Evolutionary conservation across 192 early-diverging fungal species (phyloP).

Genomic region (Tieghemiomyces parasiticus): DNA sequence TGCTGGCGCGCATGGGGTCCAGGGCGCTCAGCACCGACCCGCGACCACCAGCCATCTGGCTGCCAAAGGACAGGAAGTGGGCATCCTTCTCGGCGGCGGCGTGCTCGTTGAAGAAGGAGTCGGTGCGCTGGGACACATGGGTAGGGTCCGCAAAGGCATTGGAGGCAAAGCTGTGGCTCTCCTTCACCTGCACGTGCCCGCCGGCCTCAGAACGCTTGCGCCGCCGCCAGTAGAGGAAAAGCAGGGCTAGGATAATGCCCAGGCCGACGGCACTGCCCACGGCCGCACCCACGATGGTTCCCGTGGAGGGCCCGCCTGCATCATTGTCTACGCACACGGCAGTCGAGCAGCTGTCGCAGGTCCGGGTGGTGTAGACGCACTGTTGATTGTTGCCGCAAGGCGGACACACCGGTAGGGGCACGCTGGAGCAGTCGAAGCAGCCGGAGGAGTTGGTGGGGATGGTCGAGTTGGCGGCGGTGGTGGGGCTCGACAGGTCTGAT

Average conservation of each 20-base stretch:
- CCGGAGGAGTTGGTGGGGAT: too few species aligned
- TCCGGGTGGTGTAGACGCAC: neutral
- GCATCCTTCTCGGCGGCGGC: neutral
- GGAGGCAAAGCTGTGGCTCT: neutral
- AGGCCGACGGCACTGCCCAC: neutral
- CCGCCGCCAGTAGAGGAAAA: neutral
- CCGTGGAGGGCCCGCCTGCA: neutral
- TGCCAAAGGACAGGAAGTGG: slow-evolving; percentile 6
- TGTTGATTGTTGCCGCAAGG: neutral
- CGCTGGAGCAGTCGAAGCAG: neutral
- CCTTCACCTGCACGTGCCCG: neutral
- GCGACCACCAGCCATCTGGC: neutral
- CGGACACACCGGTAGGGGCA: neutral
- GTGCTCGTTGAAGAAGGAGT: neutral
- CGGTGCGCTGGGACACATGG: neutral
- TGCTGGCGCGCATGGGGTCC: neutral
- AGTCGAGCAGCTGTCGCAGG: neutral
- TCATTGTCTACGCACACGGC: neutral
- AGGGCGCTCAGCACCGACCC: neutral
- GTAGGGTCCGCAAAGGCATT: neutral
- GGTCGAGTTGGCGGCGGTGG: too few species aligned
- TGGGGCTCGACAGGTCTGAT: too few species aligned
- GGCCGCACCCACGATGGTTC: neutral
- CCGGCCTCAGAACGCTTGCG: neutral
- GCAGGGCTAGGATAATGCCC: neutral